Base-by-base conservation (phyloP, 345 rosid genomes). In the Eucalyptus pauciflora region DNA sequence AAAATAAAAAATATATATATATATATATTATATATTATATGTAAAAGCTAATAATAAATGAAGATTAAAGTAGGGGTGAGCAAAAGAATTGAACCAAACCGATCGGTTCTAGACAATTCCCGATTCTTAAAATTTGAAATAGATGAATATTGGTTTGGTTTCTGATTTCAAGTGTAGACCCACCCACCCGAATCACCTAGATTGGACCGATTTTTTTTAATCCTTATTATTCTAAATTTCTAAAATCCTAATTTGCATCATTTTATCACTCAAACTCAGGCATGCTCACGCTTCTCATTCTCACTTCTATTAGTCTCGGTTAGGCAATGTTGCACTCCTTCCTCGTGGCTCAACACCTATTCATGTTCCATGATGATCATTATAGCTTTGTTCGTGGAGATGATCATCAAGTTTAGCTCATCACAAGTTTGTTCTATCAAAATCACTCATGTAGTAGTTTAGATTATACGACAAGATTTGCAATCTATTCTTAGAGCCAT, bases 151-250 rank as follows among this genome's bases (percentile, higher is more conserved):
- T 18, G 56, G 10, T 52, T 52, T 52, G 56, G 56, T 52, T 52
- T 52, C 56, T 0, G 4, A 17, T 52, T 52, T 58, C n/a, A 58
- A 5, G 64, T 58, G 29, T 58, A 10, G 64, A 58, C 0, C 14
- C 13, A 25, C 3, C 7, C n/a, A 25, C n/a, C 1, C 1, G 1
- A 5, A 58, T 11, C 2, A 10, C 0, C 4, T 52, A 58, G 64
- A 58, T 25, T 25, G 64, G 14, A 25, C 0, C 1, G 3, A 25
- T 2, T 58, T 58, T 10, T 58, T 24, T 58, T 25, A 10, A 58
- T 10, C 29, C n/a, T 58, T 58, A 58, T 58, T 58, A 52, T 25
- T 58, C n/a, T 3, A 58, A 58, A 58, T 10, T 25, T 58, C 7
- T 10, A 11, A 25, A 52, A 18, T 52, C 24, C 2, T 52, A 52